These are phyloP conservation scores for Theileria equi DNA, from an alignment of 169 alveolate species.

Conservation along the genomic window DNA sequence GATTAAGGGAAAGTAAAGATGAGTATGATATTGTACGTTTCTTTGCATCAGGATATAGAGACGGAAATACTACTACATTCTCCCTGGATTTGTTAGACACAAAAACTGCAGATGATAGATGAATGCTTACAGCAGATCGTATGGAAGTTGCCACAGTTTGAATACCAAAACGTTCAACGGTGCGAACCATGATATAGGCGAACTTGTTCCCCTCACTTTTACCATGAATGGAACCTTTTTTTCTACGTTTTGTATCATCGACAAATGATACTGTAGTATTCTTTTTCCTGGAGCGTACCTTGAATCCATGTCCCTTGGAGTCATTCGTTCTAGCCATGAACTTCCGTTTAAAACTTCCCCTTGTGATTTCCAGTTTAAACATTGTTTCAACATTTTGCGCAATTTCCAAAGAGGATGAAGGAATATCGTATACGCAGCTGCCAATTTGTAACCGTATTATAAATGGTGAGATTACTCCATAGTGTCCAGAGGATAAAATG, in stretches of 20 bases:
- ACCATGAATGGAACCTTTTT: background rate
- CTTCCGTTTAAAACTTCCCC: background rate
- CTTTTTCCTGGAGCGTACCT: background rate
- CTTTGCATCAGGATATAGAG: slow-evolving; percentile 1
- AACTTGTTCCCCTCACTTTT: background rate
- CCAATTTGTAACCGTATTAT: slow-evolving; percentile 47
- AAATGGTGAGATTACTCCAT: slow-evolving; percentile 51
- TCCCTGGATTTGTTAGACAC: slow-evolving; percentile 46
- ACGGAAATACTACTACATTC: slow-evolving; percentile 58
- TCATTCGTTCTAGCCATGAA: background rate
- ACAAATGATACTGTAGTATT: background rate
- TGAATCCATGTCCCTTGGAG: background rate
- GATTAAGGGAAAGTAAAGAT: background rate
- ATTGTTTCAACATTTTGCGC: slow-evolving; percentile 39
- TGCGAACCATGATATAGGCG: slow-evolving; percentile 53
- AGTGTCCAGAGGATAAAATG: slow-evolving; percentile 40
- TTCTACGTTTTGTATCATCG: background rate
- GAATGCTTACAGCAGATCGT: slow-evolving; percentile 25
- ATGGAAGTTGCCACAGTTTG: background rate
- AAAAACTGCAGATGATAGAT: slow-evolving; percentile 50
- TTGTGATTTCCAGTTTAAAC: slow-evolving; percentile 39
- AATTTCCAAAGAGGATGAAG: slow-evolving; percentile 41
- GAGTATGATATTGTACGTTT: background rate
- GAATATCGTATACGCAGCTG: slow-evolving; percentile 47
- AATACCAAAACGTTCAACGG: slow-evolving; percentile 18